These are phyloP conservation scores for Scedosporium boydii DNA, from an alignment of 2,329 filamentous ascomycete genomes.

Conservation along the genomic window DNA sequence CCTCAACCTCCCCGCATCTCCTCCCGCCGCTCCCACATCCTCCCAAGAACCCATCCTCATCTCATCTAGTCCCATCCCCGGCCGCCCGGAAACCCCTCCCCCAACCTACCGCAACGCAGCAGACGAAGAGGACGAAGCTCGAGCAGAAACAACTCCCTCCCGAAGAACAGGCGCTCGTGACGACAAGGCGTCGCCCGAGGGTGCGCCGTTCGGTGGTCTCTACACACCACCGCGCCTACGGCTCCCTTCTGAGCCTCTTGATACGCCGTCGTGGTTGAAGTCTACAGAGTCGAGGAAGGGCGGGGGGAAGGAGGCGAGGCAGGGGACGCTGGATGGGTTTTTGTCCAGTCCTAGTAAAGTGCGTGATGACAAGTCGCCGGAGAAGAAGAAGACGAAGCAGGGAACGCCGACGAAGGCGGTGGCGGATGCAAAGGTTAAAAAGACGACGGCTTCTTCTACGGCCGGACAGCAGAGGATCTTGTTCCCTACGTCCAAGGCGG, in stretches of 20 bases:
- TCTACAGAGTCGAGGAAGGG: not conserved
- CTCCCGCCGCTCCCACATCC: conserved; percentile 25
- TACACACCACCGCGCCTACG: conserved; percentile 1
- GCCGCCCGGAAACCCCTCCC: conserved; percentile 6
- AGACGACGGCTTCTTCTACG: not conserved
- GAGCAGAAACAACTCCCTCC: not conserved
- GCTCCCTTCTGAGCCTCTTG: conserved; percentile 5
- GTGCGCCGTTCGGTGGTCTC: not conserved
- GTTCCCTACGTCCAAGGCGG: conserved; percentile 3
- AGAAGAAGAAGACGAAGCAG: not conserved
- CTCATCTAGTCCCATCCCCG: conserved; percentile 30
- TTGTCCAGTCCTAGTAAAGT: not conserved
- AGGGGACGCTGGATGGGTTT: conserved; percentile 5
- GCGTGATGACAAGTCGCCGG: not conserved
- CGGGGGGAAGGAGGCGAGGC: not conserved
- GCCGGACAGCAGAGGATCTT: not conserved
- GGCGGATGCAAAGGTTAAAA: not conserved
- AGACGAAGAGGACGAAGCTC: not conserved
- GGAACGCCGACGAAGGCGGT: not conserved
- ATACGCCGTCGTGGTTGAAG: conserved; percentile 5
- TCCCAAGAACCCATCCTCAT: conserved; percentile 31
- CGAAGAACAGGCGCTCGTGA: not conserved
- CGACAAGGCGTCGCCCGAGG: not conserved
- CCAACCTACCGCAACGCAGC: not conserved
- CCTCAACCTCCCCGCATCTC: not conserved